These are phyloP conservation scores for Globisporangium heterothallicum DNA, from an alignment of 352 stramenopile genomes.

Conservation along the genomic window DNA sequence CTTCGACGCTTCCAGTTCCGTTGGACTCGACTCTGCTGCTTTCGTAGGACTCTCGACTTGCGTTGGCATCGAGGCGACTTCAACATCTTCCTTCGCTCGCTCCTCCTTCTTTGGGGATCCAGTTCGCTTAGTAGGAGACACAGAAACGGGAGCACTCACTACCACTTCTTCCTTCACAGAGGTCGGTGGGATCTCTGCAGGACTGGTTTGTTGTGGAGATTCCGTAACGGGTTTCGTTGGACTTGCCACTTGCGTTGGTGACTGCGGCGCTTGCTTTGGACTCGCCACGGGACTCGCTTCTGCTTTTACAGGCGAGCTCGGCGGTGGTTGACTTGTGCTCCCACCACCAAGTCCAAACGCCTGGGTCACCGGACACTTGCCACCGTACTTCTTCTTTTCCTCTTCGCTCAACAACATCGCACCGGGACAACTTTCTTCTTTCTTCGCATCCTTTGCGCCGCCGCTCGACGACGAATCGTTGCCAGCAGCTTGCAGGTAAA, in stretches of 20 bases:
- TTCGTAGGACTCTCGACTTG: slow-evolving; percentile 14
- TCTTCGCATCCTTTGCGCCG: slow-evolving; percentile 16
- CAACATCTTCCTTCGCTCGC: slow-evolving; percentile 4
- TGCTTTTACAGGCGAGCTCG: slow-evolving; percentile 12
- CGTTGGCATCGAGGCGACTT: slow-evolving; percentile 1
- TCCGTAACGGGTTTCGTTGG: slow-evolving; percentile 7
- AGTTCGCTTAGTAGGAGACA: slow-evolving; percentile 11
- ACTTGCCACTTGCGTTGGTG: background rate
- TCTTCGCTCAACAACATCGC: slow-evolving; percentile 22
- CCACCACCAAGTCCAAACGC: slow-evolving; percentile 16
- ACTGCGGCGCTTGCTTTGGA: background rate
- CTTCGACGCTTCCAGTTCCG: slow-evolving; percentile 12
- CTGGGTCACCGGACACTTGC: slow-evolving; percentile 35
- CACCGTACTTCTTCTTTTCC: slow-evolving; percentile 30
- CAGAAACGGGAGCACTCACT: background rate
- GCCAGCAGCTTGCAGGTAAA: slow-evolving; percentile 35
- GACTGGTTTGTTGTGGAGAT: slow-evolving; percentile 2
- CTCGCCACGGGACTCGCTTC: background rate
- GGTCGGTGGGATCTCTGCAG: background rate
- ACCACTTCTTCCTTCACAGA: slow-evolving; percentile 13
- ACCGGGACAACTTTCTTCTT: slow-evolving; percentile 21
- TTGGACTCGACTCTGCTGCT: background rate
- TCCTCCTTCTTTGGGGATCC: slow-evolving; percentile 24
- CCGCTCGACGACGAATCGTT: slow-evolving; percentile 6
- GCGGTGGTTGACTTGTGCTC: background rate